Evolutionary conservation across 768 basidiomycete genomes (phyloP).

Genomic region (Pleurotus tuber-regium): DNA sequence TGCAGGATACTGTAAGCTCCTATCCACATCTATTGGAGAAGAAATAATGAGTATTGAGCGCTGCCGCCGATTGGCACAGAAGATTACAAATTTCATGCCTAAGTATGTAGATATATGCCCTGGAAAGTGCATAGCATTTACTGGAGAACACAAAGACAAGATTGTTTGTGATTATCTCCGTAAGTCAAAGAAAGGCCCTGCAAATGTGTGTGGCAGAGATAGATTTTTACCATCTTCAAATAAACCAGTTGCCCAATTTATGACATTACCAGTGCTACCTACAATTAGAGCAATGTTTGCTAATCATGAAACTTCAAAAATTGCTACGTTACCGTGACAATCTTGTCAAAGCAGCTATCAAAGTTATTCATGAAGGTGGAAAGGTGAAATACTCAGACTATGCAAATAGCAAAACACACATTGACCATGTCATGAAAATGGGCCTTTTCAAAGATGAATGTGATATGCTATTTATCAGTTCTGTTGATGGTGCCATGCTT

Average conservation of each 20-base stretch:
- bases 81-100: constrained; percentile 18
- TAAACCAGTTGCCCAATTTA: constrained; percentile 21
- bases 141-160: constrained; percentile 16
- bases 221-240: constrained; percentile 2
- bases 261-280: constrained; percentile 19
- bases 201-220: constrained; percentile 10
- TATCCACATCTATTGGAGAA: constrained; percentile 15
- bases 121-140: constrained; percentile 24
- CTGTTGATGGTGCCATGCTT: constrained; percentile 28
- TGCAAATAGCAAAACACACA: constrained; percentile 20
- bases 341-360: constrained; percentile 18
- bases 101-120: constrained; percentile 22
- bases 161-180: constrained; percentile 14
- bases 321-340: constrained; percentile 22
- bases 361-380: constrained; percentile 16
- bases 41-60: constrained; percentile 18
- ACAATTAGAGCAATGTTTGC: constrained; percentile 26
- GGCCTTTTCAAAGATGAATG: constrained; percentile 21
- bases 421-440: constrained; percentile 17
- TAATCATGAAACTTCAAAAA: constrained; percentile 22
- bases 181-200: constrained; percentile 15
- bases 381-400: constrained; percentile 23
- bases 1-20: constrained; percentile 16
- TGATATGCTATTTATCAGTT: constrained; percentile 23
- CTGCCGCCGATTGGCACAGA: constrained; percentile 15